These are phyloP conservation scores for Hevea brasiliensis DNA, from an alignment of 345 rosid species.

Conservation along the genomic window DNA sequence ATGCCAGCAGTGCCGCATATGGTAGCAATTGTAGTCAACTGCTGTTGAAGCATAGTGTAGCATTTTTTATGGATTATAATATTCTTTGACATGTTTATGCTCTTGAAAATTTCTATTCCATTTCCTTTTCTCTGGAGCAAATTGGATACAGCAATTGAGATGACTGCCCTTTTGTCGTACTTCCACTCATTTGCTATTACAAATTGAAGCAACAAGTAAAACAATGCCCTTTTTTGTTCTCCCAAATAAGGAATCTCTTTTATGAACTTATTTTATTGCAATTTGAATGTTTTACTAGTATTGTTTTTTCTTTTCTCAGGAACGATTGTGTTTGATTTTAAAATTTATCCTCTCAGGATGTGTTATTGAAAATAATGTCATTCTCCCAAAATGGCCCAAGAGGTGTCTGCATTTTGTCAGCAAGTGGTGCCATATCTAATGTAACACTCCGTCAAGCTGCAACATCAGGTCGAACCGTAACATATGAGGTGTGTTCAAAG, in stretches of 20 bases:
- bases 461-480: constrained; percentile 69
- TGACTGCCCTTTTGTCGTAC: neutral
- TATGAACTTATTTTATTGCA: neutral
- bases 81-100: neutral
- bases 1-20: neutral
- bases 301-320: neutral
- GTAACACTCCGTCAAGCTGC: constrained; percentile 71
- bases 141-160: neutral
- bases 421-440: constrained; percentile 70
- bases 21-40: neutral
- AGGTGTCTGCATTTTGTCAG: constrained; percentile 63
- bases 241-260: neutral
- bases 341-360: constrained; percentile 45
- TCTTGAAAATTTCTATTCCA: neutral
- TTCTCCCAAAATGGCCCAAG: constrained; percentile 64
- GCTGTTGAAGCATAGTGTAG: neutral
- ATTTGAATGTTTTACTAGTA: neutral
- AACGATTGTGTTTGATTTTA: neutral
- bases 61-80: neutral
- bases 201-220: neutral
- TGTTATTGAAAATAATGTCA: constrained; percentile 61
- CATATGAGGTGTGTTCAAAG: constrained; percentile 58
- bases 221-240: neutral
- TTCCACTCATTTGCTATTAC: neutral
- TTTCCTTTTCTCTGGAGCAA: neutral